Evolutionary conservation across 441 rosid species (phyloP).

Genomic region (Capsella rubella): DNA sequence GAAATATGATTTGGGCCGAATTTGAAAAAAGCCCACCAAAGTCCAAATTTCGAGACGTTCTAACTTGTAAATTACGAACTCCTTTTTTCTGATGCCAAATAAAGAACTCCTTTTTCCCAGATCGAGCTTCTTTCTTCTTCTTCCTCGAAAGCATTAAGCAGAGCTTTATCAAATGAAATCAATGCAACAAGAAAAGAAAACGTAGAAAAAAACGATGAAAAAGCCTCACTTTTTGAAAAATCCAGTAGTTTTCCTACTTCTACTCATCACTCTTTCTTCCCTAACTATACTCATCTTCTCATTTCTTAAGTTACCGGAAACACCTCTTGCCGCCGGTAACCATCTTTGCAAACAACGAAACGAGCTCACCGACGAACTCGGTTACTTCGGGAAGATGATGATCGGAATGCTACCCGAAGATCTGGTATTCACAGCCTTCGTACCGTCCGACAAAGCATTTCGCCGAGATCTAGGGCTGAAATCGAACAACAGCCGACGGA

Average conservation of each 20-base stretch:
- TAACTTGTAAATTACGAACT: background rate
- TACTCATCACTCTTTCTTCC: constrained; percentile 55
- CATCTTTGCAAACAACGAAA: background rate
- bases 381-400: constrained; percentile 71
- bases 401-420: constrained; percentile 68
- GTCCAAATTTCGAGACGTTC: constrained; percentile 3
- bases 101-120: constrained; percentile 10
- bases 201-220: constrained; percentile 45
- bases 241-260: constrained; percentile 47
- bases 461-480: constrained; percentile 59
- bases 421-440: constrained; percentile 70
- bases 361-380: constrained; percentile 41
- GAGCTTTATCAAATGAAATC: constrained; percentile 15
- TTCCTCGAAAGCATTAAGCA: background rate
- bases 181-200: background rate
- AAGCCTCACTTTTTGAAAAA: constrained; percentile 45
- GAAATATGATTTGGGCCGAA: constrained; percentile 11
- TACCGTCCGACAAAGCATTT: constrained; percentile 68
- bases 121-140: constrained; percentile 29
- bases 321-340: constrained; percentile 36
- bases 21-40: constrained; percentile 13
- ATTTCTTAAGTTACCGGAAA: constrained; percentile 59
- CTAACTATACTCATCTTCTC: constrained; percentile 50
- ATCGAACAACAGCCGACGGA: constrained; percentile 32
- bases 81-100: background rate